Percentiles rank a stretch among this genome's conserved stretches.
Evolutionary conservation across 1,284 basidiomycete species (phyloP).

Genomic region (Thecaphora thlaspeos): DNA sequence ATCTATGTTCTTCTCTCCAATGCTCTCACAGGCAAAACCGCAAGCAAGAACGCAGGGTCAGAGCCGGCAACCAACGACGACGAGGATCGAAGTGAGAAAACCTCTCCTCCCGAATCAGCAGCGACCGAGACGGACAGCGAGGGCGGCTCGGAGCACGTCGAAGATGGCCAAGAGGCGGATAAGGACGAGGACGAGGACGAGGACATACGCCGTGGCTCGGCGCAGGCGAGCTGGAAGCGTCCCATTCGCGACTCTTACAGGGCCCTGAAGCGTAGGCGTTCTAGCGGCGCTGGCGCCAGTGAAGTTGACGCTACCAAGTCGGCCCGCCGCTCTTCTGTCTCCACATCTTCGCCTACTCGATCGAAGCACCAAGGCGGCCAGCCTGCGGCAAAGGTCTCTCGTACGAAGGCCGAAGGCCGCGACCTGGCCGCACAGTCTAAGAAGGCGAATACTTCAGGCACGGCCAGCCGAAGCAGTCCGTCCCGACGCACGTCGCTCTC

Average conservation of each 20-base stretch:
- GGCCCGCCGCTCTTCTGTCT: background rate
- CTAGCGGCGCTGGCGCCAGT: background rate
- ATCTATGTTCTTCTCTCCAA: too few species aligned
- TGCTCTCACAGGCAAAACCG: too few species aligned
- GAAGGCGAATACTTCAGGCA: background rate
- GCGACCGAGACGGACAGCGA: background rate
- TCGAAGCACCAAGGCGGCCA: too few species aligned
- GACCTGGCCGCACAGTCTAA: too few species aligned
- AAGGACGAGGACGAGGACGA: constrained; percentile 6
- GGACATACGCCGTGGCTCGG: constrained; percentile 10
- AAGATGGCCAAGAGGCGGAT: background rate
- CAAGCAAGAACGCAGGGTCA: background rate
- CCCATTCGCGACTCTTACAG: constrained; percentile 12
- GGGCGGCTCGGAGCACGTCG: constrained; percentile 2
- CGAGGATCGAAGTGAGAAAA: background rate
- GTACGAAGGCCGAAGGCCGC: too few species aligned
- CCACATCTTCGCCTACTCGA: background rate
- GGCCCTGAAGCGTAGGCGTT: constrained; percentile 9
- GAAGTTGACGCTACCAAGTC: constrained; percentile 2
- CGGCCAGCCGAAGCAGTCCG: background rate
- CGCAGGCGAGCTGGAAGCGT: constrained; percentile 9
- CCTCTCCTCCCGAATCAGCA: background rate
- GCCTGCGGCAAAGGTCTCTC: too few species aligned
- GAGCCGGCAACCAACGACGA: background rate
- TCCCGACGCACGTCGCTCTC: background rate